phyloP scores from a whole-genome alignment of 2,329 filamentous ascomycete species.

The Talaromyces sp. region DNA sequence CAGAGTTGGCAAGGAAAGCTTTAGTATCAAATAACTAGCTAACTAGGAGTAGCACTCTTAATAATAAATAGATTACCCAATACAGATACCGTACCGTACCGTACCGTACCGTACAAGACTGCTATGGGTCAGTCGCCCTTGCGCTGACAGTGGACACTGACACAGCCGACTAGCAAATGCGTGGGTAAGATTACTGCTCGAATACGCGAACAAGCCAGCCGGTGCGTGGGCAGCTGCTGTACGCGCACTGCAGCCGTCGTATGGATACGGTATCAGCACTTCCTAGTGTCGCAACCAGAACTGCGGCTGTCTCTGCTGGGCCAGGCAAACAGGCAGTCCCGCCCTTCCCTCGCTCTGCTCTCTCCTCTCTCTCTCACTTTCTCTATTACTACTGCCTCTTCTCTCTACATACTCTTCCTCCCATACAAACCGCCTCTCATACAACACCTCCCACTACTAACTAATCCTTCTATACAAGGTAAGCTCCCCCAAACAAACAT shows the following conservation, averaged over 20 bases:
- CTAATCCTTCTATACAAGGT: conserved; percentile 24
- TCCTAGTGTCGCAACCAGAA: not conserved
- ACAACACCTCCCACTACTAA: conserved; percentile 34
- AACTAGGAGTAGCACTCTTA: no score
- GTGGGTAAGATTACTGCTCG: not conserved
- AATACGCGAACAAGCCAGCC: not conserved
- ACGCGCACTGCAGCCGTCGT: not conserved
- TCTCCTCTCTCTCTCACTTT: conserved; percentile 15
- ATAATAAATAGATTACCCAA: no score
- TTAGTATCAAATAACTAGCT: no score
- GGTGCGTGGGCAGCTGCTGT: no score
- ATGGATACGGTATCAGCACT: not conserved
- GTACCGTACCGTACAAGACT: not conserved
- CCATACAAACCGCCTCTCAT: conserved; percentile 33
- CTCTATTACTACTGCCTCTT: conserved; percentile 30
- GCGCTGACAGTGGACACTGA: not conserved
- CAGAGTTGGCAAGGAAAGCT: no score
- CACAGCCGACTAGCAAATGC: not conserved
- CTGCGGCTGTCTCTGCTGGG: conserved; percentile 5
- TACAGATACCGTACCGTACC: no score
- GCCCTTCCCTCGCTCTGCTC: not conserved
- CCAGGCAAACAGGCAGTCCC: not conserved
- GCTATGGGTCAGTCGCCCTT: not conserved
- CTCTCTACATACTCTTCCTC: conserved; percentile 26
- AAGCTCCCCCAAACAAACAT: conserved; percentile 24